phyloP scores from a whole-genome alignment of 139 green algal species.

The Volvox africanus region DNA sequence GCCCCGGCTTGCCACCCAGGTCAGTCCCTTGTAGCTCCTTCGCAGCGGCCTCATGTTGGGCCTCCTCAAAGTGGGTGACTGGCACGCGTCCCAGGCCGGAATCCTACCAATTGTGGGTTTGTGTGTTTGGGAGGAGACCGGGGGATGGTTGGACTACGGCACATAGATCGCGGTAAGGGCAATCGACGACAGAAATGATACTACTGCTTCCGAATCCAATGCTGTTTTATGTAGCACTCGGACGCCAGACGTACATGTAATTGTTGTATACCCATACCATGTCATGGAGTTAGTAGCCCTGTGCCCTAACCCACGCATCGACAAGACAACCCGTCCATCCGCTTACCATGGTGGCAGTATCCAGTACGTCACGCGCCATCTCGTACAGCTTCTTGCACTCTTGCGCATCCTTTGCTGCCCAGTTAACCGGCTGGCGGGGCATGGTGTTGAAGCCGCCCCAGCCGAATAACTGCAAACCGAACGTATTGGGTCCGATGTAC shows the following conservation, averaged over 20 bases:
- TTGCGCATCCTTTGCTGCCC: constrained; percentile 19
- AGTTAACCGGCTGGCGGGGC: constrained; percentile 14
- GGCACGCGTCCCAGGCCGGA: constrained; percentile 31
- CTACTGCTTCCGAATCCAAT: no score
- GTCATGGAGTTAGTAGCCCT: no score
- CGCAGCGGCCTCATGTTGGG: not conserved
- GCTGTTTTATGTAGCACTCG: no score
- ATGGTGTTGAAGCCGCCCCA: constrained; percentile 48
- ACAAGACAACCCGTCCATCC: no score
- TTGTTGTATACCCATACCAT: no score
- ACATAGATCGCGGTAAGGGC: no score
- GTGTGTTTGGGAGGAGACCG: no score
- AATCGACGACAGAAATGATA: no score
- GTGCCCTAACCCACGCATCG: no score
- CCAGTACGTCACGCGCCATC: constrained; percentile 13
- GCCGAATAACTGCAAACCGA: constrained; percentile 44
- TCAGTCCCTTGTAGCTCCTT: not conserved
- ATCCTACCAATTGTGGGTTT: not conserved
- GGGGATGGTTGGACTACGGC: no score
- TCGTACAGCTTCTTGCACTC: constrained; percentile 35
- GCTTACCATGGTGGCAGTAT: constrained; percentile 14
- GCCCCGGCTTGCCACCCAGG: not conserved
- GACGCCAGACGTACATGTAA: no score
- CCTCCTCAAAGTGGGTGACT: not conserved
- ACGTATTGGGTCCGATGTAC: constrained; percentile 27